phyloP scores from a whole-genome alignment of 768 basidiomycete species.

The Artomyces pyxidatus region DNA sequence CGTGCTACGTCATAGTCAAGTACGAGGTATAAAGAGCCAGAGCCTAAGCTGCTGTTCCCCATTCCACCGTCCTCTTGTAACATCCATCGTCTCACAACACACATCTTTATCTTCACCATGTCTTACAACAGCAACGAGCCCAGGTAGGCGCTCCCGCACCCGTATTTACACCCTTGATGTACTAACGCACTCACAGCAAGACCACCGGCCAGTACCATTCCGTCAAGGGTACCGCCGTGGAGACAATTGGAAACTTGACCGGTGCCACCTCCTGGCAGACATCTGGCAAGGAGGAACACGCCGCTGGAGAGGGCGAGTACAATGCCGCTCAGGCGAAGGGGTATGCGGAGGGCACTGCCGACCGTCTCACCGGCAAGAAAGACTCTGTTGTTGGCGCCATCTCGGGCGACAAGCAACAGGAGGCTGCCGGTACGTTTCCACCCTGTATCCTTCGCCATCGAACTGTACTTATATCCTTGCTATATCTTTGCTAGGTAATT shows the following conservation, averaged over 20 bases:
- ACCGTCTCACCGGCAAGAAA: slow-evolving; percentile 39
- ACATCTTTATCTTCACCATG: not conserved
- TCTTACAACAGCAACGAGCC: not conserved
- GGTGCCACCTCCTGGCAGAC: slow-evolving; percentile 37
- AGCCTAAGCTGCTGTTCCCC: no score
- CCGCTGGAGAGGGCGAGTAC: slow-evolving; percentile 41
- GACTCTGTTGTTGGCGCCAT: slow-evolving; percentile 43
- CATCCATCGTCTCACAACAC: not conserved
- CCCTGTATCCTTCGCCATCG: not conserved
- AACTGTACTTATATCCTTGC: slow-evolving; percentile 14
- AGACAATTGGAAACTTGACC: slow-evolving; percentile 38
- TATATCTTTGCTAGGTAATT: slow-evolving; percentile 31
- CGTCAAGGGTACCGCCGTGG: slow-evolving; percentile 20
- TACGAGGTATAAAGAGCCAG: no score
- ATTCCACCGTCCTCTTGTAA: no score
- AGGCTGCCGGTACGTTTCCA: slow-evolving; percentile 31
- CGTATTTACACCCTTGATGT: no score
- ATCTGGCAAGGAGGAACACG: slow-evolving; percentile 46
- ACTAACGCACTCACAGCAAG: slow-evolving; percentile 15
- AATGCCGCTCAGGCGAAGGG: slow-evolving; percentile 42
- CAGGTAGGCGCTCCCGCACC: not conserved
- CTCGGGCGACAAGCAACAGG: slow-evolving; percentile 40
- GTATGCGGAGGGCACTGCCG: slow-evolving; percentile 39
- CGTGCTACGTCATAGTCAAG: no score
- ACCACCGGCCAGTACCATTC: slow-evolving; percentile 25